Conservation (phyloP, 2,329 filamentous ascomycete species). For the Parasarocladium wereldwijsianum region DNA sequence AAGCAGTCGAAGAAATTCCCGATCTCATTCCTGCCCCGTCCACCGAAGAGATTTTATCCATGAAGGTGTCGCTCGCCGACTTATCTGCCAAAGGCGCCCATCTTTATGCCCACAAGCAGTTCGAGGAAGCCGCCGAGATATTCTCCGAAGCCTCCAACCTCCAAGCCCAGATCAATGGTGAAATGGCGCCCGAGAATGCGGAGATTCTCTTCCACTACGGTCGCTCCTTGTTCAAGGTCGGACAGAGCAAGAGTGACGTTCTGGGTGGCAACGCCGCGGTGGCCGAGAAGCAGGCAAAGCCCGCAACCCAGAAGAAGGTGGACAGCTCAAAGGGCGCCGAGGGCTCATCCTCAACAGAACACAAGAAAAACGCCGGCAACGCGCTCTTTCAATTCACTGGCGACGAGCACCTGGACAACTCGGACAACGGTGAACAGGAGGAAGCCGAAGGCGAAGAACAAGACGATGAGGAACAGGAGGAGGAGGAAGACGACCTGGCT, state of each 20-base stretch:
- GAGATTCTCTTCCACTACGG: slow-evolving; percentile 93
- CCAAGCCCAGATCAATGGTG: slow-evolving; percentile 83
- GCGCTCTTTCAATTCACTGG: slow-evolving; percentile 84
- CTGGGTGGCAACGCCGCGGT: slow-evolving; percentile 43
- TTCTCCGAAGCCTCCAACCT: slow-evolving; percentile 82
- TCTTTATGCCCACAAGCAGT: slow-evolving; percentile 82
- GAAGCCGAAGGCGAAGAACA: slow-evolving; percentile 22
- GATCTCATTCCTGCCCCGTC: slow-evolving; percentile 6
- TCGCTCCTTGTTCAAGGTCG: slow-evolving; percentile 83
- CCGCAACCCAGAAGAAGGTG: too few relatives aligned
- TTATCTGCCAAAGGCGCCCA: slow-evolving; percentile 68
- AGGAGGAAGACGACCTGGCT: slow-evolving; percentile 59
- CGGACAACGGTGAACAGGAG: slow-evolving; percentile 51
- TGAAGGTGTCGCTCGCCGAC: slow-evolving; percentile 56
- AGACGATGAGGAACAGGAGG: slow-evolving; percentile 31
- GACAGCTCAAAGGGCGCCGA: slow-evolving; percentile 17
- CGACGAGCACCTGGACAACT: slow-evolving; percentile 83
- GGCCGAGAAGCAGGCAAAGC: slow-evolving; percentile 23
- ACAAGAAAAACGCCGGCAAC: slow-evolving; percentile 27
- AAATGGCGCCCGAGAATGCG: slow-evolving; percentile 79
- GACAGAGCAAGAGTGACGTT: slow-evolving; percentile 87
- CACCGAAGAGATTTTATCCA: slow-evolving; percentile 28
- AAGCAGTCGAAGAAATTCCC: not conserved
- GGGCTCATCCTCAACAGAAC: too few relatives aligned
- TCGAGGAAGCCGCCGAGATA: slow-evolving; percentile 68